Base-by-base conservation (phyloP, 129 eudicot species). In the Oenanthe sinensis region DNA sequence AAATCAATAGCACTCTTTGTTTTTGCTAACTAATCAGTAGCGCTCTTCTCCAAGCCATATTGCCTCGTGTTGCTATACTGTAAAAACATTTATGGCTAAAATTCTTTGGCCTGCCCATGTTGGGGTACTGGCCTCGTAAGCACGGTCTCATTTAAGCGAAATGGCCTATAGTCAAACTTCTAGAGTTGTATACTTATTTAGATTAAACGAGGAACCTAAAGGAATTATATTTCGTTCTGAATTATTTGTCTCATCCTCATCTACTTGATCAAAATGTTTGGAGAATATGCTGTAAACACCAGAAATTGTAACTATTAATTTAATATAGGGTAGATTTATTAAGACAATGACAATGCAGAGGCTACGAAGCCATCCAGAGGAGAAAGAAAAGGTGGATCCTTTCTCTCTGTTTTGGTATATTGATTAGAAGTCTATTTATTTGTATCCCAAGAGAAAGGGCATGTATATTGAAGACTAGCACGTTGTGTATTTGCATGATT, bases 121-220 rank as follows among this genome's bases (percentile, higher is more conserved):
- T 33, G 36, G 36, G 36, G 36, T 33, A 33, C 36, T 79, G 68
- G 68, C 48, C 10, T 19, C 24, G 13, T 52, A 52, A 26, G 33
- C 65, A 11, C 49, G 9, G 42, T 67, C 10, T 39, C 78, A 40
- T 71, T 79, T 72, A 19, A 40, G 72, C 10, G 22, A 26, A 39
- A 55, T 33, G 50, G 45, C 44, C 62, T 13, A 22, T 77, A 74
- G 75, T 42, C n/a, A 78, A 81, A 49, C 45, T 71, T 86, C 85
- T 86, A 81, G 50, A 69, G 39, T 49, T 74, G 82, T 85, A 40
- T 44, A 70, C 73, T 75, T 50, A 78, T 81, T 52, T 36, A 58
- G 50, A 39, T 73, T 16, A 55, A 37, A 55, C 22, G 4, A 77
- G 36, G 36, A 33, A 33, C 36, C 36, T 33, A 33, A 33, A 33